A percentile compares a stretch with the other conserved stretches of the same genome.
These are phyloP conservation scores for Colletotrichum sp. DNA, from an alignment of 2,329 filamentous ascomycete genomes.

Conservation along the genomic window DNA sequence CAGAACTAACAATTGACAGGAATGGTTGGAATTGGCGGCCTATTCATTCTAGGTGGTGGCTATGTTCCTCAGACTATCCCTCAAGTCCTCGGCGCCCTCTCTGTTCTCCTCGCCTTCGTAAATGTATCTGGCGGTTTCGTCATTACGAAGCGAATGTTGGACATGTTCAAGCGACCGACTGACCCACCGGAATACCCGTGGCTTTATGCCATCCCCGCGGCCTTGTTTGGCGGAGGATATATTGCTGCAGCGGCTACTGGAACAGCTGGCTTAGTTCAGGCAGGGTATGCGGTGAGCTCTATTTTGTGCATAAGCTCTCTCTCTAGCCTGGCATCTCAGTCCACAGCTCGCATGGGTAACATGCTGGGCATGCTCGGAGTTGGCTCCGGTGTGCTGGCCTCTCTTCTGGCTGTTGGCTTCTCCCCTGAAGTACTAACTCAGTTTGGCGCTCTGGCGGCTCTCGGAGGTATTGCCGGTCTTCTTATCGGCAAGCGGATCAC, in stretches of 20 bases:
- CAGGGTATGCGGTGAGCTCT: slow-evolving; percentile 85
- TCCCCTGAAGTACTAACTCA: slow-evolving; percentile 79
- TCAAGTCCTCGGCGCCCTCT: slow-evolving; percentile 77
- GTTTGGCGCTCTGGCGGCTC: slow-evolving; percentile 75
- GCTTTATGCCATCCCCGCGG: slow-evolving; percentile 80
- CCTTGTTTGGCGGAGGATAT: slow-evolving; percentile 81
- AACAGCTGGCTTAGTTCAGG: slow-evolving; percentile 83
- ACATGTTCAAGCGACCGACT: slow-evolving; percentile 87
- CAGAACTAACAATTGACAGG: slow-evolving; percentile 40
- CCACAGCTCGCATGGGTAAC: slow-evolving; percentile 85
- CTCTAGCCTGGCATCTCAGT: slow-evolving; percentile 80
- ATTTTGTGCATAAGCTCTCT: slow-evolving; percentile 86
- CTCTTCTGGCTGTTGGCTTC: slow-evolving; percentile 81
- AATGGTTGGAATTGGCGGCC: slow-evolving; percentile 87
- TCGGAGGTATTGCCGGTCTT: slow-evolving; percentile 73
- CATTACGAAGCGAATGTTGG: slow-evolving; percentile 91
- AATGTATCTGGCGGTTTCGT: slow-evolving; percentile 91
- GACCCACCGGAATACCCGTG: slow-evolving; percentile 89
- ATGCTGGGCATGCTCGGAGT: slow-evolving; percentile 88
- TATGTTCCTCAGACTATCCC: slow-evolving; percentile 79
- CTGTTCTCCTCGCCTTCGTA: slow-evolving; percentile 84
- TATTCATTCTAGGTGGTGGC: slow-evolving; percentile 89
- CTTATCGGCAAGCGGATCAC: slow-evolving; percentile 87
- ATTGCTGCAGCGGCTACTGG: slow-evolving; percentile 81
- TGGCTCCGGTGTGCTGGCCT: slow-evolving; percentile 81